Conservation (phyloP, 2,329 filamentous ascomycete genomes). For the Fusarium ramigenum region DNA sequence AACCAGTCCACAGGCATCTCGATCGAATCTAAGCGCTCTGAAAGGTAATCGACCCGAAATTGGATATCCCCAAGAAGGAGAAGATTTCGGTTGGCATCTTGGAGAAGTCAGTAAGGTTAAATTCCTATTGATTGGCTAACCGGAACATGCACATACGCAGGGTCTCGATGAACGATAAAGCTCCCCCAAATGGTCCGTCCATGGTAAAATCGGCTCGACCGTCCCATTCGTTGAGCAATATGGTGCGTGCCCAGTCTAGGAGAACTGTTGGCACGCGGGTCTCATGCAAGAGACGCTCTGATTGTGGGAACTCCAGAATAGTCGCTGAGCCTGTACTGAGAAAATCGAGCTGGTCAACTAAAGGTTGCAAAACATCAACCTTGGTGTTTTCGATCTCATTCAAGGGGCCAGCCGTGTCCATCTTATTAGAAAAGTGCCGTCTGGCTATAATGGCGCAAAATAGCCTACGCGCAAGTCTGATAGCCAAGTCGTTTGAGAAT, state of each 20-base stretch:
- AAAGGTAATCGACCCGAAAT: constrained; percentile 80
- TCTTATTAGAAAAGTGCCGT: constrained; percentile 59
- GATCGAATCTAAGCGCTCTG: constrained; percentile 78
- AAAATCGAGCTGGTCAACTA: constrained; percentile 65
- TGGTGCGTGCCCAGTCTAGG: constrained; percentile 77
- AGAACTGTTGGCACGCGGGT: constrained; percentile 65
- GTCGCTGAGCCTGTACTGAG: constrained; percentile 57
- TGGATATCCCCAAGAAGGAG: constrained; percentile 73
- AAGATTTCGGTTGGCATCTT: constrained; percentile 69
- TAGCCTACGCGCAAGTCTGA: constrained; percentile 66
- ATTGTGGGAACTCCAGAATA: constrained; percentile 58
- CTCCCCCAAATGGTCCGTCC: constrained; percentile 78
- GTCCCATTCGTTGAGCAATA: constrained; percentile 84
- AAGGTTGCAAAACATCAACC: constrained; percentile 56
- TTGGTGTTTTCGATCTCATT: constrained; percentile 45
- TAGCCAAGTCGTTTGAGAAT: constrained; percentile 68
- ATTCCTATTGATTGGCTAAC: not conserved
- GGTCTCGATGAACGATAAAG: constrained; percentile 75
- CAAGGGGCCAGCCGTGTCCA: constrained; percentile 48
- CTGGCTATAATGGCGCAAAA: constrained; percentile 66
- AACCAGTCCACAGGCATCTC: constrained; percentile 80
- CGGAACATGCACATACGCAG: constrained; percentile 67
- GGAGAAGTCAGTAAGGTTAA: constrained; percentile 14
- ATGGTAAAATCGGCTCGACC: constrained; percentile 75
- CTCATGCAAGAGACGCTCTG: constrained; percentile 65